Percentiles rank a stretch among this genome's conserved stretches.
phyloP scores from a whole-genome alignment of 192 early-diverging fungal genomes.

The Dissophora ornata region DNA sequence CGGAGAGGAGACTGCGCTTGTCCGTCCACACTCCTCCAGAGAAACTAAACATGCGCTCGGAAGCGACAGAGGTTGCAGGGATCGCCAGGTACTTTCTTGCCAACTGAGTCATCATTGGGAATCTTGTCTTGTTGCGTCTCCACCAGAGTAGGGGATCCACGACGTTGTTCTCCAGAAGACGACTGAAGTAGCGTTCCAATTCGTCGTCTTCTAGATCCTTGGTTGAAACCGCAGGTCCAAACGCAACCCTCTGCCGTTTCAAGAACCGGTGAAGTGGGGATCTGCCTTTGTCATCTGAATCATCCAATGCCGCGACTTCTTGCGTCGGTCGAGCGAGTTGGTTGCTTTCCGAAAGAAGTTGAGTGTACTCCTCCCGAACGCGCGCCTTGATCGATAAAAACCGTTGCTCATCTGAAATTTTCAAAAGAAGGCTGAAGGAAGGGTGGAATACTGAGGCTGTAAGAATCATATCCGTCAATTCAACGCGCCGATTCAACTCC shows the following conservation, averaged over 20 bases:
- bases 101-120: constrained; percentile 10
- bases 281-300: no score
- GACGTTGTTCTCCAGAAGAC: no score
- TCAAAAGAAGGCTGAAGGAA: not conserved
- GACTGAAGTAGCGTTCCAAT: no score
- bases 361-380: no score
- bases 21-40: not conserved
- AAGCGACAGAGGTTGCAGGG: constrained; percentile 13
- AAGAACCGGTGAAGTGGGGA: no score
- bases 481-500: not conserved
- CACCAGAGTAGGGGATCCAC: constrained; percentile 13
- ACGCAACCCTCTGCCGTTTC: no score
- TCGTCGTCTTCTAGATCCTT: no score
- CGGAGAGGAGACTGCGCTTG: constrained; percentile 13
- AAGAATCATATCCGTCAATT: not conserved
- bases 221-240: no score
- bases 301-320: no score
- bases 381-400: not conserved
- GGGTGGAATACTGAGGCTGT: constrained; percentile 4
- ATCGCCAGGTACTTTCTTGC: constrained; percentile 14
- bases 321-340: no score
- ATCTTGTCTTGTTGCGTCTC: constrained; percentile 10
- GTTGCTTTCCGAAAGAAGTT: no score
- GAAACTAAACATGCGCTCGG: constrained; percentile 23
- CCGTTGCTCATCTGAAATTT: not conserved